Conservation (phyloP, 1,284 basidiomycete genomes). For the Pseudozyma thailandica region DNA sequence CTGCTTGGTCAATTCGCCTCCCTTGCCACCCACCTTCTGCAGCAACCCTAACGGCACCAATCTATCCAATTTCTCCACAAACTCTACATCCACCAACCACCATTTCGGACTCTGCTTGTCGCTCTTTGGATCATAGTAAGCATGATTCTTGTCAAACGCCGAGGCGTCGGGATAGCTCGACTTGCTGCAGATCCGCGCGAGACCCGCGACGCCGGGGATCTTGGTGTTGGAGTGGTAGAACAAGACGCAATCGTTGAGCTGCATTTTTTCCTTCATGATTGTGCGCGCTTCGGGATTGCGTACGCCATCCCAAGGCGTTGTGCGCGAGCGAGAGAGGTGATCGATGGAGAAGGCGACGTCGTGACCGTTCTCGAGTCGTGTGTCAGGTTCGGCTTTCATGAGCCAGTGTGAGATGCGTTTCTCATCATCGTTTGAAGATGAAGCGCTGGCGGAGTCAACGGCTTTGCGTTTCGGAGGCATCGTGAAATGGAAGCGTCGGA, state of each 20-base stretch:
- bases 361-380: conserved; percentile 55
- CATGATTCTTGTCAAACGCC: conserved; percentile 72
- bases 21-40: conserved; percentile 76
- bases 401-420: conserved; percentile 47
- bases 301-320: conserved; percentile 90
- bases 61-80: conserved; percentile 76
- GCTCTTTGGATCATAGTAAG: conserved; percentile 91
- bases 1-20: conserved; percentile 72
- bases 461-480: conserved; percentile 41
- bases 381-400: conserved; percentile 65
- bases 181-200: conserved; percentile 24
- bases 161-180: conserved; percentile 49
- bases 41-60: conserved; percentile 84
- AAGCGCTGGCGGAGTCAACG: neutral
- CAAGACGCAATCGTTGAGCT: conserved; percentile 80
- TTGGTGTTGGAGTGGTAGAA: conserved; percentile 94
- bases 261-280: conserved; percentile 85
- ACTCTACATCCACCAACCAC: conserved; percentile 84
- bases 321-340: conserved; percentile 59
- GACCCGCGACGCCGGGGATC: conserved; percentile 75
- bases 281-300: conserved; percentile 91
- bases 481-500: neutral
- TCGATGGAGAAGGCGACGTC: conserved; percentile 64
- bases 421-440: neutral
- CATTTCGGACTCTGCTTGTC: conserved; percentile 81